These are phyloP conservation scores for Cornus florida DNA, from an alignment of 148 eudicot species.

Conservation along the genomic window DNA sequence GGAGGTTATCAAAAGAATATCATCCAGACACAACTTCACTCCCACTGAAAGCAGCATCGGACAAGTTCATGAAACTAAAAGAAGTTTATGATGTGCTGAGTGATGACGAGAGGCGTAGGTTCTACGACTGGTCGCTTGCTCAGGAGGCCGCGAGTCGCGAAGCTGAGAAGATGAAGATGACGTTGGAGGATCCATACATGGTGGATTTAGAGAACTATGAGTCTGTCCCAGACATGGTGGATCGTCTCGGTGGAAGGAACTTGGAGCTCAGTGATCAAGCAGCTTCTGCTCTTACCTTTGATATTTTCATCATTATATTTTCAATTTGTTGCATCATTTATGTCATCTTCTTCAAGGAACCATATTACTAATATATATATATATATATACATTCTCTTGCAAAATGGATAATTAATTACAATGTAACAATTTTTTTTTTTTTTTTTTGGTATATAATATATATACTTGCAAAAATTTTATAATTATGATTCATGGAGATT, in stretches of 20 bases:
- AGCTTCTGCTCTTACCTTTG: conserved; percentile 71
- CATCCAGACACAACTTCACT: conserved; percentile 90
- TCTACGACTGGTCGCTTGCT: conserved; percentile 84
- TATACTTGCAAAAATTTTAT: no score
- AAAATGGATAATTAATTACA: neutral
- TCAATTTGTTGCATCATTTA: conserved; percentile 61
- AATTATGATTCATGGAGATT: no score
- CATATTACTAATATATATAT: conserved; percentile 20
- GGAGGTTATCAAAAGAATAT: conserved; percentile 75
- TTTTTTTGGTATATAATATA: no score
- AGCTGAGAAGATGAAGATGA: conserved; percentile 72
- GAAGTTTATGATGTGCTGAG: conserved; percentile 68
- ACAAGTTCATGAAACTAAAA: conserved; percentile 78
- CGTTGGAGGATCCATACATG: conserved; percentile 67
- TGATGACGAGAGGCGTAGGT: conserved; percentile 55
- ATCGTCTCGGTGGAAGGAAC: conserved; percentile 74
- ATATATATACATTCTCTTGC: no score
- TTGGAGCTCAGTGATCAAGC: conserved; percentile 81
- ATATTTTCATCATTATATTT: conserved; percentile 54
- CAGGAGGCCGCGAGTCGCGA: conserved; percentile 76
- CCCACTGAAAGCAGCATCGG: conserved; percentile 73
- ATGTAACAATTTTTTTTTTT: no score
- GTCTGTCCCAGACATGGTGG: conserved; percentile 73
- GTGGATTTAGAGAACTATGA: conserved; percentile 45
- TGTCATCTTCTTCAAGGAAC: conserved; percentile 64